Base-by-base conservation (phyloP, 768 basidiomycete genomes). In the Trametes gibbosa region DNA sequence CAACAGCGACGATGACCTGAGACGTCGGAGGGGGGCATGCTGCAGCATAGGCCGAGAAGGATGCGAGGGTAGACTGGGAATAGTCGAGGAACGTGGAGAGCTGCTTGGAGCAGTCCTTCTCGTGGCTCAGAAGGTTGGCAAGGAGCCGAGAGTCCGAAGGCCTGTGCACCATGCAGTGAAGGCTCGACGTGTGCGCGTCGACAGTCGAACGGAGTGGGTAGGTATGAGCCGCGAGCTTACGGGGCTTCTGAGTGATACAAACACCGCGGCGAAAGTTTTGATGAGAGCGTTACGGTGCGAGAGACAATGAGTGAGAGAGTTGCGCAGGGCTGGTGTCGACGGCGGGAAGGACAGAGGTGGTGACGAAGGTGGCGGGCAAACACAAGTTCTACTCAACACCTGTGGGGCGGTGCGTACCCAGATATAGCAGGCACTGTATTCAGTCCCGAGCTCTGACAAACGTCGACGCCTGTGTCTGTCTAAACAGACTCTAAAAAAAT, bases 141-240 rank as follows among this genome's bases (percentile, higher is more conserved):
- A 92, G 80, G 16, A 93, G 78, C 21, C 89, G 82, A 35, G 86
- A 85, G 76, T 92, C 89, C 10, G 85, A 75, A n/a, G 83, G 75
- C 24, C 87, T 80, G 69, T 89, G 88, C 49, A 88, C 85, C 88
- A 90, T 90, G 59, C 19, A 24, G 21, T 14, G 42, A 8, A 14
- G 37, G 37, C 4, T 39, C 13, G 37, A 32, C 29, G 41, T 16
- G 41, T 21, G 13, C 41, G 41, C 41, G 41, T 21, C 17, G 17
- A n/a, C n/a, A n/a, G n/a, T n/a, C n/a, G 8, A 8, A 13, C 21
- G 3, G 41, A 17, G 17, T n/a, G 23, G 21, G 25, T n/a, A 27
- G 25, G 42, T 23, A 13, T 16, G 37, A 6, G 37, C 21, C 24
- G 16, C 13, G 50, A 21, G 21, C 21, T 24, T 23, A 10, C 43